Evolutionary conservation across 2,329 filamentous ascomycete species (phyloP).

Genomic region (Nigrograna mackinnonii): DNA sequence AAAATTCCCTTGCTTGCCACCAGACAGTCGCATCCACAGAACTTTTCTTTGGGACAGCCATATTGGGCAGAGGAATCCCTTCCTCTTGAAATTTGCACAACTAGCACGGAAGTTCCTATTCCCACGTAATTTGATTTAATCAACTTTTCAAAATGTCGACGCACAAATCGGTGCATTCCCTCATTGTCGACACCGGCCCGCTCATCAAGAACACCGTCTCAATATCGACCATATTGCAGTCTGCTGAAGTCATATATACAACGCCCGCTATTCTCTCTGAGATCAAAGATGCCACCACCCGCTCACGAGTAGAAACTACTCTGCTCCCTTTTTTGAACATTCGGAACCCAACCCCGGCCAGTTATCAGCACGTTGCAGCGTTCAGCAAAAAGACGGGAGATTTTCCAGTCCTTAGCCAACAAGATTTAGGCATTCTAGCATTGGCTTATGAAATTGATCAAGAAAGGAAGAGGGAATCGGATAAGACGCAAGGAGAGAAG

Average conservation of each 20-base stretch:
- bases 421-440: slow-evolving; percentile 87
- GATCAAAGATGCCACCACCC: slow-evolving; percentile 82
- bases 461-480: slow-evolving; percentile 17
- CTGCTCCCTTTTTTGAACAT: slow-evolving; percentile 84
- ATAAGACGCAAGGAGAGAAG: slow-evolving; percentile 34
- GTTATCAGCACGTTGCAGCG: slow-evolving; percentile 76
- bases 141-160: slow-evolving; percentile 27
- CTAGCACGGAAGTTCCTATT: too few relatives aligned
- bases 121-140: too few relatives aligned
- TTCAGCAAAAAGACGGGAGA: slow-evolving; percentile 93
- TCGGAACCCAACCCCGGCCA: slow-evolving; percentile 73
- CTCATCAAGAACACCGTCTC: slow-evolving; percentile 92
- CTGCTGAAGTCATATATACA: slow-evolving; percentile 68
- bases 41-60: too few relatives aligned
- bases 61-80: too few relatives aligned
- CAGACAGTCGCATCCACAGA: too few relatives aligned
- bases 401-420: slow-evolving; percentile 80
- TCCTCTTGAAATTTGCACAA: too few relatives aligned
- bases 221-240: slow-evolving; percentile 77
- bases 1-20: too few relatives aligned
- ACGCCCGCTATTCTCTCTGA: slow-evolving; percentile 85
- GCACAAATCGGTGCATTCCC: slow-evolving; percentile 74
- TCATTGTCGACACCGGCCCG: slow-evolving; percentile 88
- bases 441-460: slow-evolving; percentile 89
- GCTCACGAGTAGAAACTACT: slow-evolving; percentile 79